phyloP scores from a whole-genome alignment of 192 early-diverging fungal species.

The Tieghemiomyces parasiticus region DNA sequence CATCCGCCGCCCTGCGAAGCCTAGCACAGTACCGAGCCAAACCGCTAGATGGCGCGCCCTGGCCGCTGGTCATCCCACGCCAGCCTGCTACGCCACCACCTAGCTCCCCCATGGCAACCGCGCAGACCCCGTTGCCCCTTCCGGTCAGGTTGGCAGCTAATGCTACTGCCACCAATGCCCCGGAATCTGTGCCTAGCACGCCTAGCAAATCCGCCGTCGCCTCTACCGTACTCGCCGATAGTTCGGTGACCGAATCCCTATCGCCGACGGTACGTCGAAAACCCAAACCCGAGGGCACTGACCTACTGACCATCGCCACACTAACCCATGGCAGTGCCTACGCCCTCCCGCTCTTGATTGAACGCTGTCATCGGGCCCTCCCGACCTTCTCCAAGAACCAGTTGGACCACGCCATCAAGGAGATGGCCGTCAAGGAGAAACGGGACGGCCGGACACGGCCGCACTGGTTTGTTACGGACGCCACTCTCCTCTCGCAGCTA shows the following conservation, averaged over 20 bases:
- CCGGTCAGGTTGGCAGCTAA: too few relatives aligned
- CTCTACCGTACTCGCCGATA: too few relatives aligned
- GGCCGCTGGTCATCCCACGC: conserved; percentile 1
- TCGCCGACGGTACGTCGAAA: background rate
- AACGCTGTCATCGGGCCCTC: conserved; percentile 18
- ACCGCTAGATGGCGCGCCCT: background rate
- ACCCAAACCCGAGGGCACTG: background rate
- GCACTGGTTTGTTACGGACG: conserved; percentile 23
- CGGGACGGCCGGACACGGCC: conserved; percentile 17
- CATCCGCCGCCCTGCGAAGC: too few relatives aligned
- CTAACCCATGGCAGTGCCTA: conserved; percentile 20
- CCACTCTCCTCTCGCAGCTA: background rate
- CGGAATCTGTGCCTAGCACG: too few relatives aligned
- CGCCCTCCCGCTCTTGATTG: conserved; percentile 19
- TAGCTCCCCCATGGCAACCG: too few relatives aligned
- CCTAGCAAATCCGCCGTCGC: too few relatives aligned
- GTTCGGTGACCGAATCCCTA: too few relatives aligned
- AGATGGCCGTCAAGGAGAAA: conserved; percentile 27
- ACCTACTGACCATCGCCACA: background rate
- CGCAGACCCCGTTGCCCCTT: too few relatives aligned
- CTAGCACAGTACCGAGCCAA: background rate
- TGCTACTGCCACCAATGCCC: too few relatives aligned
- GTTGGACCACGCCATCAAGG: conserved; percentile 25
- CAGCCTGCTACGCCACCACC: background rate
- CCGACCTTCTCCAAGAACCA: conserved; percentile 22